Percentiles rank a stretch among this genome's conserved stretches.
These are phyloP conservation scores for Aphanomyces stellatus DNA, from an alignment of 352 stramenopile genomes.

Conservation along the genomic window DNA sequence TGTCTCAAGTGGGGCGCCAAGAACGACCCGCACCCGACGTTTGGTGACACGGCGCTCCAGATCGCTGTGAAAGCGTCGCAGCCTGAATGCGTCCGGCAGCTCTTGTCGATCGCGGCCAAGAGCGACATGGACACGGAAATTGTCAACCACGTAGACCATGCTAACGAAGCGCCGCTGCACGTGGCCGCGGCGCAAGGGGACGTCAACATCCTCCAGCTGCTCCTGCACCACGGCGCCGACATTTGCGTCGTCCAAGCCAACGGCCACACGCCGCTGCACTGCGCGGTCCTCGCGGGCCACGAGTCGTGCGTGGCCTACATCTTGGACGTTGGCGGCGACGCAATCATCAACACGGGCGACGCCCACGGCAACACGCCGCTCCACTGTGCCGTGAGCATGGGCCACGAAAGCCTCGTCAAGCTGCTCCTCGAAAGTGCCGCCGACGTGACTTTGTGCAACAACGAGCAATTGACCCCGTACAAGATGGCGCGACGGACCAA, in stretches of 20 bases:
- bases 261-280: conserved; percentile 70
- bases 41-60: conserved; percentile 74
- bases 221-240: conserved; percentile 72
- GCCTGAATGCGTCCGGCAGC: conserved; percentile 42
- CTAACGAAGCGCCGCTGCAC: conserved; percentile 72
- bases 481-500: conserved; percentile 42
- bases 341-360: conserved; percentile 68
- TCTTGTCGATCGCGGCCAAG: conserved; percentile 65
- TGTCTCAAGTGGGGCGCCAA: conserved; percentile 68
- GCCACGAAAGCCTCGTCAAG: conserved; percentile 54
- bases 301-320: conserved; percentile 71
- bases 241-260: conserved; percentile 77
- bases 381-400: conserved; percentile 60
- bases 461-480: conserved; percentile 51
- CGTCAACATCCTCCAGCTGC: conserved; percentile 53
- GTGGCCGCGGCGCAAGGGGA: conserved; percentile 63
- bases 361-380: conserved; percentile 65
- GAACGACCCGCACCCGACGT: conserved; percentile 80
- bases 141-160: conserved; percentile 77
- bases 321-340: conserved; percentile 74
- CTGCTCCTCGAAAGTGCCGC: conserved; percentile 67
- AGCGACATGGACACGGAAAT: conserved; percentile 84
- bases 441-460: conserved; percentile 51
- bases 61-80: conserved; percentile 57
- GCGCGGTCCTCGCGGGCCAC: conserved; percentile 46